Conservation (phyloP, 2,329 filamentous ascomycete genomes). For the Nigrograna mackinnonii region DNA sequence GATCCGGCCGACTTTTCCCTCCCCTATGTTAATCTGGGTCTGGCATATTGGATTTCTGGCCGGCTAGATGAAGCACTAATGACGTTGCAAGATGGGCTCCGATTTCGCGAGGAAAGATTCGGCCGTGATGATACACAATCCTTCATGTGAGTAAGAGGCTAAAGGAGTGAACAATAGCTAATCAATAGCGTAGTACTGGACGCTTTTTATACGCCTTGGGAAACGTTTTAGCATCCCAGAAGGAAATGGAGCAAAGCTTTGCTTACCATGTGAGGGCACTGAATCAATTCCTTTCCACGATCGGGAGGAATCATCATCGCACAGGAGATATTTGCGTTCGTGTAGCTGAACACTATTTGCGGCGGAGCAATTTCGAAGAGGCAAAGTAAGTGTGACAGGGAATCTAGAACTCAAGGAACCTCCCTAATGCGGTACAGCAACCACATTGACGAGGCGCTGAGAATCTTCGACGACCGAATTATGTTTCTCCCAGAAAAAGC, state of each 20-base stretch:
- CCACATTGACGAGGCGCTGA: neutral
- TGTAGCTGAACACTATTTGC: slow-evolving; percentile 5
- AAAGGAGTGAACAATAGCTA: too few species aligned
- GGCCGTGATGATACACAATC: neutral
- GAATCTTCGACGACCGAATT: neutral
- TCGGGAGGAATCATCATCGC: slow-evolving; percentile 7
- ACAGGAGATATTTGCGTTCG: slow-evolving; percentile 4
- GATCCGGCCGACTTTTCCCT: neutral
- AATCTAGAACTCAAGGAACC: too few species aligned
- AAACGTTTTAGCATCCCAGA: too few species aligned
- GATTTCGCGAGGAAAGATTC: neutral
- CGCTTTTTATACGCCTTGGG: slow-evolving; percentile 2
- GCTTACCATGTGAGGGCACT: slow-evolving; percentile 2
- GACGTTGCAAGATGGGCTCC: slow-evolving; percentile 11
- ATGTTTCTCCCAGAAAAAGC: neutral
- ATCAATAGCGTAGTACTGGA: too few species aligned
- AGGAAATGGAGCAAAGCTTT: neutral
- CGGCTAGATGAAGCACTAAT: slow-evolving; percentile 1
- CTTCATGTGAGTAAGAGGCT: too few species aligned
- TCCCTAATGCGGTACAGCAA: too few species aligned
- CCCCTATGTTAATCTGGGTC: neutral
- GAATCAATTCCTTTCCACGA: slow-evolving; percentile 3
- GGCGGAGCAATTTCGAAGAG: too few species aligned
- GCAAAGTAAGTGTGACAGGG: too few species aligned
- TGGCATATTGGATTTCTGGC: neutral